Conservation (phyloP, 2,329 filamentous ascomycete species). For the Teratosphaeria gauchensis region DNA sequence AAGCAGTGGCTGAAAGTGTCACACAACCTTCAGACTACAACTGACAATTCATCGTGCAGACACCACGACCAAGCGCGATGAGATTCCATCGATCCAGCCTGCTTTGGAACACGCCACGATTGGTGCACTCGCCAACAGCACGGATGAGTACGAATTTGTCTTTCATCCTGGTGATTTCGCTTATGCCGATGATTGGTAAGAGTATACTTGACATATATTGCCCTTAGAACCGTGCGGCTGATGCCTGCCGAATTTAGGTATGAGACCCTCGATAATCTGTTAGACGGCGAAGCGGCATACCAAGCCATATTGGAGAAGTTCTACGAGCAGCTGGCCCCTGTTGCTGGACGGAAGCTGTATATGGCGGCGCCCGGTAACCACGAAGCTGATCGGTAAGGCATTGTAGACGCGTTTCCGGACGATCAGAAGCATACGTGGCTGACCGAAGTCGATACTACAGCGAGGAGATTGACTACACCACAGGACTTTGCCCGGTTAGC, state of each 20-base stretch:
- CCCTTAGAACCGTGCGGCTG: conserved; percentile 34
- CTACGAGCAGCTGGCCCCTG: conserved; percentile 46
- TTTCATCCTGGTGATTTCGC: conserved; percentile 47
- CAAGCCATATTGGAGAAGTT: conserved; percentile 49
- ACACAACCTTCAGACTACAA: background rate
- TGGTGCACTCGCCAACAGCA: conserved; percentile 40
- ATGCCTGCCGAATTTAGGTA: conserved; percentile 28
- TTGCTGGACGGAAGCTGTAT: conserved; percentile 46
- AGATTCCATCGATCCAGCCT: conserved; percentile 41
- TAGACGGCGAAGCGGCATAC: background rate
- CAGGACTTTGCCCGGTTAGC: background rate
- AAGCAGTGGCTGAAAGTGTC: background rate
- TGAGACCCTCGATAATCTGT: background rate
- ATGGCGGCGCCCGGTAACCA: conserved; percentile 51
- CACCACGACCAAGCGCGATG: conserved; percentile 38
- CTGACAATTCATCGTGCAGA: conserved; percentile 31
- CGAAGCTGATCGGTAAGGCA: conserved; percentile 43
- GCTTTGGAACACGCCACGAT: conserved; percentile 52
- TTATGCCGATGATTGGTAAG: conserved; percentile 51
- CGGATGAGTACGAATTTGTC: conserved; percentile 48
- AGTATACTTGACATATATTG: conserved; percentile 37
- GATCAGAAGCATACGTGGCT: background rate
- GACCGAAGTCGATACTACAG: background rate
- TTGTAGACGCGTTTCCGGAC: no score
- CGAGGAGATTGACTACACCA: background rate